Percentiles rank a stretch among this genome's conserved stretches.
Conservation (phyloP, 805 yeast genomes). For the Myxozyma udenii region DNA sequence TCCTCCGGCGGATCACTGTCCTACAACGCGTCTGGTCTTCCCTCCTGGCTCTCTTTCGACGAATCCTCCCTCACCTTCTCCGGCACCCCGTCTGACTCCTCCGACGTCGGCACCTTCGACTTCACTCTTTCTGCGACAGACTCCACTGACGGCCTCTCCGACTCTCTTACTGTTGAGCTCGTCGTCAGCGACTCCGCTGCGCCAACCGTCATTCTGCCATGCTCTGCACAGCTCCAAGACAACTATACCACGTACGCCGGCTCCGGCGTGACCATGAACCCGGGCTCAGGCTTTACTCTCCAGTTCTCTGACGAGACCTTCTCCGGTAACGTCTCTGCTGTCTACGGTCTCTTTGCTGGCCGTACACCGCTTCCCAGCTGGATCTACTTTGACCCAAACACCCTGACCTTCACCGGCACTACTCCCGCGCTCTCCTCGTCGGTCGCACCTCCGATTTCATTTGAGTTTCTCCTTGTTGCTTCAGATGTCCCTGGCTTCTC, state of each 20-base stretch:
- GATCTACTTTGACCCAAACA: constrained; percentile 63
- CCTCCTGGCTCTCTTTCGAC: constrained; percentile 79
- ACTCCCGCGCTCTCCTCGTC: constrained; percentile 83
- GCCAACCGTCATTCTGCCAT: constrained; percentile 42
- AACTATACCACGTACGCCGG: constrained; percentile 76
- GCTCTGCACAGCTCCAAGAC: constrained; percentile 54
- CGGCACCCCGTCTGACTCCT: constrained; percentile 55
- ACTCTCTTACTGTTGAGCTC: constrained; percentile 47
- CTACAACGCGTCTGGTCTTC: constrained; percentile 59
- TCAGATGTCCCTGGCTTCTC: constrained; percentile 73
- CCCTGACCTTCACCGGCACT: constrained; percentile 72
- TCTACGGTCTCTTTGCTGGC: constrained; percentile 77
- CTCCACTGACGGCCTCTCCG: constrained; percentile 43
- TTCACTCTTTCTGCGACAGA: constrained; percentile 67
- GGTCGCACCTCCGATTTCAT: constrained; percentile 81
- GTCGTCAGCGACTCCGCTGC: constrained; percentile 59
- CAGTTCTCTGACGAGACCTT: constrained; percentile 64
- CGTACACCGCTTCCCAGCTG: constrained; percentile 90
- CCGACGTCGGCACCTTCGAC: constrained; percentile 36
- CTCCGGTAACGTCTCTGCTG: constrained; percentile 55
- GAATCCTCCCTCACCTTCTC: constrained; percentile 53
- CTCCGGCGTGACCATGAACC: constrained; percentile 60
- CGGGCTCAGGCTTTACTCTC: constrained; percentile 65
- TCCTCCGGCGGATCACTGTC: constrained; percentile 45
- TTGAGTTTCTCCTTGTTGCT: constrained; percentile 69